These are phyloP conservation scores for Leishmania mexicana DNA, from an alignment of 208 protist species.

Conservation along the genomic window DNA sequence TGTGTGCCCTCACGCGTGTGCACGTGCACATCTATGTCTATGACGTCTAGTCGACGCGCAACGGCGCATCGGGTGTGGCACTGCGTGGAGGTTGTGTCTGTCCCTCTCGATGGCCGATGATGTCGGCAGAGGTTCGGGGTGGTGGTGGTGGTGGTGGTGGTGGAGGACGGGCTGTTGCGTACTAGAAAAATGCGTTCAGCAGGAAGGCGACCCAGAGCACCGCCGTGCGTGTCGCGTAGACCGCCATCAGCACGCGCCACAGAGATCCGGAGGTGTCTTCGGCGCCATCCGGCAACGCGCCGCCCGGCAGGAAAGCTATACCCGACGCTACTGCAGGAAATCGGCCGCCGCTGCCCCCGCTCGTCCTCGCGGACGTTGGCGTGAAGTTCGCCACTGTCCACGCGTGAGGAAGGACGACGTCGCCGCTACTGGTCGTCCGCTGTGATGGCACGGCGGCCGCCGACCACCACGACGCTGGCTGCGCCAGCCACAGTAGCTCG, in stretches of 20 bases:
- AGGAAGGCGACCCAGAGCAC: constrained; percentile 33
- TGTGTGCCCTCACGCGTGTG: background rate
- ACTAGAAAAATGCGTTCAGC: constrained; percentile 38
- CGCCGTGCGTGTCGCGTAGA: constrained; percentile 39
- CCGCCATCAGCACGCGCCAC: background rate
- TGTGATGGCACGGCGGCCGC: background rate
- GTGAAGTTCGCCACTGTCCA: constrained; percentile 16
- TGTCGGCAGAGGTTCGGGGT: background rate
- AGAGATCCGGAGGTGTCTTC: constrained; percentile 2
- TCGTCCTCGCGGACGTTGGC: background rate
- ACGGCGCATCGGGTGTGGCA: background rate
- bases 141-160: too few relatives aligned
- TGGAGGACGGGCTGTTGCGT: background rate
- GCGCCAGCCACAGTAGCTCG: constrained; percentile 31
- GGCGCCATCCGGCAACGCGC: background rate
- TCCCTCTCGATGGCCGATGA: background rate
- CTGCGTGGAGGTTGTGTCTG: background rate
- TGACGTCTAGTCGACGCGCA: background rate
- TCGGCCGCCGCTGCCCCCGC: background rate
- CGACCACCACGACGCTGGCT: constrained; percentile 28
- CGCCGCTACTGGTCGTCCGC: background rate
- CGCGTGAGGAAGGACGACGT: constrained; percentile 17
- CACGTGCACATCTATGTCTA: background rate
- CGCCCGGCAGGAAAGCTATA: background rate
- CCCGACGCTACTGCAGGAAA: background rate